Evolutionary conservation across 805 yeast species (phyloP), one percentile per base, ranked within the genome.

Genomic region (Saccharomyces jurei): DNA sequence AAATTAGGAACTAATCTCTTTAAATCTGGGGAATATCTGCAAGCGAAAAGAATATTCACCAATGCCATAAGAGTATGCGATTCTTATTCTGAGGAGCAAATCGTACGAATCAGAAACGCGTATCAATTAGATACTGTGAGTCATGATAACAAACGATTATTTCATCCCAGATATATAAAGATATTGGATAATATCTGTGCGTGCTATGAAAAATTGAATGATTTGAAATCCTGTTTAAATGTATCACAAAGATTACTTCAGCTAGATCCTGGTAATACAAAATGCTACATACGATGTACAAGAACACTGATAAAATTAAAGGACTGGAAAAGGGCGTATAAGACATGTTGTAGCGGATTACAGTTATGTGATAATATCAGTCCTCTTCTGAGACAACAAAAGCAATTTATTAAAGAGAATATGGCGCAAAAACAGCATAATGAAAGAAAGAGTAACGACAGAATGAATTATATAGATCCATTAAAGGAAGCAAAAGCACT

Each of bases 111-210:
- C 13, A 55, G 69, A 8, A 10, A 36, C 56, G 48, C 50, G 55
- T 21, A 36, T 17, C 44, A 36, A 17, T 36, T 36, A 36, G 44
- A 36, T 17, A 36, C 44, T 17, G 22, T 22, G 22, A 17, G 44
- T 9, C 25, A 13, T 32, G 60, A 54, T 46, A 22, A 31, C 9
- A 50, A 50, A 6, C 55, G 52, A 41, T 36, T 61, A 6, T 60
- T 59, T 48, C 73, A 69, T 51, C 72, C 73, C 2, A 54, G 55
- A 46, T 61, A 62, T 28, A 55, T 59, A 13, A 60, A 62, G 41
- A 36, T 68, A 9, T 50, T 68, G 51, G 71, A 66, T 46, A 64
- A 63, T 52, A 46, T 66, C 6, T 56, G 67, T 6, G 66, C 69
- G 0, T 59, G 67, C 13, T 65, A 63, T 56, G 70, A 65, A 50